These are phyloP conservation scores for Thalassiosira livingstoniorum DNA, from an alignment of 352 stramenopile genomes.

Conservation along the genomic window DNA sequence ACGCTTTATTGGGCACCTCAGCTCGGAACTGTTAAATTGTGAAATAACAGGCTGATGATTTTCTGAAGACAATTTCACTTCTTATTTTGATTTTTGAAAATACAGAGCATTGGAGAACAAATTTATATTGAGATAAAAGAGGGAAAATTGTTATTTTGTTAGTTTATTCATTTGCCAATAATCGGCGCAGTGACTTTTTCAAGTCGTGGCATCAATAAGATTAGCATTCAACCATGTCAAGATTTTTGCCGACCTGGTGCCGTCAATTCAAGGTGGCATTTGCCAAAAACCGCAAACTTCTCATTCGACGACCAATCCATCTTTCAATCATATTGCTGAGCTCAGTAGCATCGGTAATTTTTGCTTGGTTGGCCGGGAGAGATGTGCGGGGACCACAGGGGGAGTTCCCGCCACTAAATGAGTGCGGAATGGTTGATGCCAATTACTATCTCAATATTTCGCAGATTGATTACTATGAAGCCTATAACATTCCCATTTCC, in stretches of 20 bases:
- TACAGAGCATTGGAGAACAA: too few relatives aligned
- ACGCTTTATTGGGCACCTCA: too few relatives aligned
- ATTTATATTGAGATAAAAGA: too few relatives aligned
- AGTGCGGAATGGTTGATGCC: constrained; percentile 64
- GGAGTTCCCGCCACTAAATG: constrained; percentile 50
- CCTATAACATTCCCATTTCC: constrained; percentile 41
- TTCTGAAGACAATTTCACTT: too few relatives aligned
- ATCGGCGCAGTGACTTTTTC: too few relatives aligned
- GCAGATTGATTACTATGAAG: constrained; percentile 4
- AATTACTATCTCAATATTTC: constrained; percentile 25
- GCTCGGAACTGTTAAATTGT: too few relatives aligned
- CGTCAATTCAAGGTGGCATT: constrained; percentile 53
- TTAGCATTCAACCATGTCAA: too few relatives aligned
- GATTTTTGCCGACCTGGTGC: constrained; percentile 56
- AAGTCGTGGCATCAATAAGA: too few relatives aligned
- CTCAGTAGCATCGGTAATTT: constrained; percentile 45
- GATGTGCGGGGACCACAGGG: constrained; percentile 21
- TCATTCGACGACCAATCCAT: constrained; percentile 59
- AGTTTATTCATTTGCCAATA: too few relatives aligned
- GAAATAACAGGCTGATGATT: too few relatives aligned
- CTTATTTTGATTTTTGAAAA: too few relatives aligned
- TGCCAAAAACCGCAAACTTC: constrained; percentile 52
- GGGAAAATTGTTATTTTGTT: too few relatives aligned
- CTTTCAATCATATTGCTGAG: constrained; percentile 51
- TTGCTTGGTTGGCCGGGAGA: constrained; percentile 50